Evolutionary conservation across 2,329 filamentous ascomycete species (phyloP).

Genomic region (Aspergillus caelatus): DNA sequence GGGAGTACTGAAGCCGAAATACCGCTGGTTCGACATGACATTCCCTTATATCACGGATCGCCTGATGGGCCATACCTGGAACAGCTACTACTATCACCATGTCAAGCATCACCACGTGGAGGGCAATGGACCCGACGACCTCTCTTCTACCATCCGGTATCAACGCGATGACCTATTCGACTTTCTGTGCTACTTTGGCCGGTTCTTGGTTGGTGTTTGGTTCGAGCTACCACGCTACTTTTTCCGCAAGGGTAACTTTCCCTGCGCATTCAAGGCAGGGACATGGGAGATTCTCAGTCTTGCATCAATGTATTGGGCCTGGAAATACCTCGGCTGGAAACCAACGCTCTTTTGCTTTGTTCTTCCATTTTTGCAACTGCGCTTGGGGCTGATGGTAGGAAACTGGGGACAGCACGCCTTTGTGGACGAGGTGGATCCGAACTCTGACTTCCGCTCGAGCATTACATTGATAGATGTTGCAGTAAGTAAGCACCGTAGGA

Average conservation of each 20-base stretch:
- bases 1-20: slow-evolving; percentile 64
- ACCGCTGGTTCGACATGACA: slow-evolving; percentile 59
- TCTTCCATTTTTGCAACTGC: slow-evolving; percentile 66
- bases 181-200: slow-evolving; percentile 72
- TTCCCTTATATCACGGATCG: slow-evolving; percentile 78
- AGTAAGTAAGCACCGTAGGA: slow-evolving; percentile 54
- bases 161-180: slow-evolving; percentile 69
- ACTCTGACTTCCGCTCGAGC: slow-evolving; percentile 77
- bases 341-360: slow-evolving; percentile 68
- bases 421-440: slow-evolving; percentile 72
- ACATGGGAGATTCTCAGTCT: slow-evolving; percentile 66
- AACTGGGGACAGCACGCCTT: slow-evolving; percentile 87
- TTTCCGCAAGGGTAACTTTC: slow-evolving; percentile 60
- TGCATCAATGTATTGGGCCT: slow-evolving; percentile 54
- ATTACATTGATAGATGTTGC: slow-evolving; percentile 78
- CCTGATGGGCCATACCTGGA: slow-evolving; percentile 81
- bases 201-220: slow-evolving; percentile 76
- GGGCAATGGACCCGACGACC: slow-evolving; percentile 74
- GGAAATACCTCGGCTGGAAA: slow-evolving; percentile 51
- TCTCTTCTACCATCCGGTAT: slow-evolving; percentile 75
- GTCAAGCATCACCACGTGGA: slow-evolving; percentile 86
- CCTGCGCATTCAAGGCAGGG: slow-evolving; percentile 58
- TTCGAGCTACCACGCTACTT: slow-evolving; percentile 77
- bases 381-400: slow-evolving; percentile 75
- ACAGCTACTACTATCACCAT: slow-evolving; percentile 83